phyloP scores from a whole-genome alignment of 208 protist genomes.

The Sergeia podlipaevii region DNA sequence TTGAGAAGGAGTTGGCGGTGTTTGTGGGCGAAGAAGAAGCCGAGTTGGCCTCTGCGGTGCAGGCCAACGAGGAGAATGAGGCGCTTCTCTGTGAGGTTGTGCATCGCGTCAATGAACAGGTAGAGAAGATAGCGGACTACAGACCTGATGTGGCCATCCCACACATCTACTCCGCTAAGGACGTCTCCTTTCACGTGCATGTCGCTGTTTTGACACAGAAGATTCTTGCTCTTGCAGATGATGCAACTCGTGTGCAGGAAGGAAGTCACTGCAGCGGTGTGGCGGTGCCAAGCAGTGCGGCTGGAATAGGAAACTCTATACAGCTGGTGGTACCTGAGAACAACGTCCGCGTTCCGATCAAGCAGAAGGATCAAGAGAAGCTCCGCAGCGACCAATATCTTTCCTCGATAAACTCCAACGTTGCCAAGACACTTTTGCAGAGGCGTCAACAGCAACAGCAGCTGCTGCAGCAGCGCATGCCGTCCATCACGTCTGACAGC shows the following conservation, averaged over 20 bases:
- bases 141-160: slow-evolving; percentile 37
- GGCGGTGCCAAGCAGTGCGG: too few species aligned
- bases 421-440: background rate
- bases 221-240: slow-evolving; percentile 50
- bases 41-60: slow-evolving; percentile 14
- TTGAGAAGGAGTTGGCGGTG: slow-evolving; percentile 36
- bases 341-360: slow-evolving; percentile 29
- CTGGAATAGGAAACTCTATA: slow-evolving; percentile 13
- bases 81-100: slow-evolving; percentile 24
- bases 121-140: slow-evolving; percentile 20
- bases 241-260: slow-evolving; percentile 12
- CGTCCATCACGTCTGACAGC: background rate
- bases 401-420: too few species aligned
- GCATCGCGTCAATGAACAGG: slow-evolving; percentile 29
- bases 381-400: too few species aligned
- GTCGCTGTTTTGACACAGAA: slow-evolving; percentile 37
- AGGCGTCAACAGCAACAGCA: background rate
- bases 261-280: background rate
- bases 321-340: slow-evolving; percentile 29
- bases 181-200: slow-evolving; percentile 33
- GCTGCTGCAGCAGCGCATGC: background rate
- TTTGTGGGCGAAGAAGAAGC: slow-evolving; percentile 32
- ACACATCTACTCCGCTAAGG: slow-evolving; percentile 4
- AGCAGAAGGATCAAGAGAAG: background rate
- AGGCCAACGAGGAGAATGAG: slow-evolving; percentile 18